These are phyloP conservation scores for Neonectria coccinea DNA, from an alignment of 2,329 filamentous ascomycete species.

Conservation along the genomic window DNA sequence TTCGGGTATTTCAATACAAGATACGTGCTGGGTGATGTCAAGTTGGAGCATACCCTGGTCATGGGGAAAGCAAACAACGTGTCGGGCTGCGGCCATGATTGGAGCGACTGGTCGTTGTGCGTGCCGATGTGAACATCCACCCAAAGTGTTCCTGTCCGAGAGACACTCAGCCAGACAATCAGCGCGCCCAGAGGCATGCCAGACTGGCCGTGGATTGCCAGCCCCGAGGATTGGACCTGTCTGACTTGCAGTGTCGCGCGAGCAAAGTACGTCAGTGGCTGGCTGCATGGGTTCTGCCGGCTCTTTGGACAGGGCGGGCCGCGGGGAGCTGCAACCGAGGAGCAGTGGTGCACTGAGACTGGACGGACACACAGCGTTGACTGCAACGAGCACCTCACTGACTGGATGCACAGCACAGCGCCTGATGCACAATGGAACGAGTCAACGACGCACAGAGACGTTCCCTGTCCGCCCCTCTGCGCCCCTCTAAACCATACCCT, in stretches of 20 bases:
- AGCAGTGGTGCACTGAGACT: not conserved
- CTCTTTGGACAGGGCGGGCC: slow-evolving; percentile 12
- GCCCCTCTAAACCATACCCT: slow-evolving; percentile 1
- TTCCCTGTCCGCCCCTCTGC: slow-evolving; percentile 3
- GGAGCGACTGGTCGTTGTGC: slow-evolving; percentile 20
- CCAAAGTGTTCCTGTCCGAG: not conserved
- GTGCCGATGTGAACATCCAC: slow-evolving; percentile 4
- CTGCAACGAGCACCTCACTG: no score
- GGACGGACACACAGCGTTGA: not conserved
- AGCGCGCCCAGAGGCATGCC: not conserved
- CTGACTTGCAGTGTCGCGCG: slow-evolving; percentile 4
- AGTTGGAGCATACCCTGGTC: slow-evolving; percentile 19
- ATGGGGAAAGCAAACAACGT: slow-evolving; percentile 15
- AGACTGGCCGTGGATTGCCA: not conserved
- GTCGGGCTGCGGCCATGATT: slow-evolving; percentile 15
- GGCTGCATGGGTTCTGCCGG: slow-evolving; percentile 15
- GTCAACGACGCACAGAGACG: not conserved
- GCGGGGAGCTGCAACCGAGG: slow-evolving; percentile 2
- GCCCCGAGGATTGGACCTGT: no score
- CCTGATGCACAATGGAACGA: not conserved
- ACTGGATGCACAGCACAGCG: not conserved
- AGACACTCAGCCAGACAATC: not conserved
- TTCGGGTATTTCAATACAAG: slow-evolving; percentile 20
- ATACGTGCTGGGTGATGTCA: slow-evolving; percentile 26
- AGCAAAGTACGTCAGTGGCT: slow-evolving; percentile 28